Evolutionary conservation across 2,329 filamentous ascomycete species (phyloP).

Genomic region (Karstenula rhodostoma): DNA sequence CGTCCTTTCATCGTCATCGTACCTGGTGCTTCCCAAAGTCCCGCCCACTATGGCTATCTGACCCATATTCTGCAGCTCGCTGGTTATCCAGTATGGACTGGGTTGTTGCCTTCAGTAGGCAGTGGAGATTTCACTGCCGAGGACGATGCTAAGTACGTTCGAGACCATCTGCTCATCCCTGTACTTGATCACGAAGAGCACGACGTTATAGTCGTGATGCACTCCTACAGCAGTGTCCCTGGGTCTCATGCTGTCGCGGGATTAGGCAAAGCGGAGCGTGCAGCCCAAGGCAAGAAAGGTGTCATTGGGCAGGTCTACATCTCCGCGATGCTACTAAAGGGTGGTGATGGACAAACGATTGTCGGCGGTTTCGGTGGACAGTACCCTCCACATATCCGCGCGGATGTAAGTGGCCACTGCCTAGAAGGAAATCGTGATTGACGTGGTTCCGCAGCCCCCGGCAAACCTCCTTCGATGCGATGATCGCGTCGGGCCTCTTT

Average conservation of each 20-base stretch:
- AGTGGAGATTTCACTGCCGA: conserved; percentile 19
- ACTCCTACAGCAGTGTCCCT: conserved; percentile 28
- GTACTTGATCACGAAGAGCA: conserved; percentile 28
- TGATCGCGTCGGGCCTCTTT: conserved; percentile 26
- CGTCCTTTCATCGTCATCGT: conserved; percentile 43
- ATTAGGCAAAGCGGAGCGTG: conserved; percentile 21
- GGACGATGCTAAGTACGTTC: conserved; percentile 22
- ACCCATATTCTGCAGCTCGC: conserved; percentile 30
- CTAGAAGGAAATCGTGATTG: not conserved
- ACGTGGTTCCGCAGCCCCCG: conserved; percentile 6
- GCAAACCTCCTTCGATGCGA: conserved; percentile 32
- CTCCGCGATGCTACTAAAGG: conserved; percentile 21
- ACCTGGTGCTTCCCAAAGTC: conserved; percentile 44
- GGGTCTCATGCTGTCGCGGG: conserved; percentile 23
- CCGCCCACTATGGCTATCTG: conserved; percentile 36
- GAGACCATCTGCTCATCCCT: conserved; percentile 25
- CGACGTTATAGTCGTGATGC: conserved; percentile 27
- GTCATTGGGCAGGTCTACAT: conserved; percentile 30
- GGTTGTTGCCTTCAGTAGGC: conserved; percentile 33
- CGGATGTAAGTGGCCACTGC: conserved; percentile 23
- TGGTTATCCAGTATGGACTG: conserved; percentile 32
- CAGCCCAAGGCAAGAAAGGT: conserved; percentile 24
- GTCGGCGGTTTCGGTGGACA: conserved; percentile 25
- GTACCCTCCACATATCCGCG: conserved; percentile 27
- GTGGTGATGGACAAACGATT: conserved; percentile 26